Evolutionary conservation across 2,329 filamentous ascomycete genomes (phyloP), one percentile per base, ranked within the genome.

Genomic region (Thermoascus crustaceus): DNA sequence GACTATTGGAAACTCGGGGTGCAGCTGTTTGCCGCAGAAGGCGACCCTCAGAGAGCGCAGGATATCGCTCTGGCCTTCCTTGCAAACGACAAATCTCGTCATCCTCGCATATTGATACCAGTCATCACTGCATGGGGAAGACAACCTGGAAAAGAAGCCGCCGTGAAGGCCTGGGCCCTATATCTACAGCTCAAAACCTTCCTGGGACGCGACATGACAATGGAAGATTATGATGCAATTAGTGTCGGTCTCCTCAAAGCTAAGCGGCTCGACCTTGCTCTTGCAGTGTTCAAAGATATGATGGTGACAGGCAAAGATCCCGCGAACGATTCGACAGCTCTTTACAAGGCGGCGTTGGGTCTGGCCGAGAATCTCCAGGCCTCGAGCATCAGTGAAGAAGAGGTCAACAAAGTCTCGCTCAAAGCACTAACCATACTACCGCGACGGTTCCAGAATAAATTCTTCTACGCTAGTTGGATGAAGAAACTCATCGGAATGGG

Each of bases 391-490:
- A 60, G 51, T 8, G 62, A 66, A 23, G 43, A 60, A 4, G 56
- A 67, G 25, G 54, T 73, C 30, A 69, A 69, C 49, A 62, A 63
- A 37, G 51, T 72, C 7, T 70, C 68, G 0, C 50, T 73, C 4
- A 58, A 65, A 7, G 66, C 66, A 2, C 52, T 80, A 17, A 67
- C 68, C 4, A 53, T 67, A 18, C 52, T 81, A 13, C 77, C 77
- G 4, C 54, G 60, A 8, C 57, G 56, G 21, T 71, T 73, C 36
- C 64, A 69, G 30, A 91, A 93, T 57, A 79, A 81, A 43, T 89
- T 86, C 60, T 85, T 94, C 59, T 82, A 87, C 46, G 83, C 81
- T 21, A 88, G 85, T 49, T 94, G 87, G 88, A 72, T 94, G 52
- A 89, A 89, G 59, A 78, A 82, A 32, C 73, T 93, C 6, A 82